Evolutionary conservation across 306 rosid species (phyloP).

Genomic region (Morella rubra): DNA sequence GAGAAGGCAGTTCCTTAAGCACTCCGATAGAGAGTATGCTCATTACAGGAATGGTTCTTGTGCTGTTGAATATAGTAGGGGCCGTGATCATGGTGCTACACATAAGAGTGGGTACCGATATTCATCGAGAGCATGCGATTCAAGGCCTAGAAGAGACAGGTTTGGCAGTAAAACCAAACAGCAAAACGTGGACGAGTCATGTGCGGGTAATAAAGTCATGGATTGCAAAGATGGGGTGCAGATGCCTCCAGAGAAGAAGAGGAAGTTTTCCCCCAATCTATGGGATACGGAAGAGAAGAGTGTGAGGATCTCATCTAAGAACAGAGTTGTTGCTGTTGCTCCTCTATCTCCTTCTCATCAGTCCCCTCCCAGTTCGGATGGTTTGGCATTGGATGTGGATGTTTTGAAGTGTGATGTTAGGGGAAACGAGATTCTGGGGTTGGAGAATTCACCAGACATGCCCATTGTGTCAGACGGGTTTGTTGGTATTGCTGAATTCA

Average conservation of each 20-base stretch:
- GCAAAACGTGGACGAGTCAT: conserved; percentile 33
- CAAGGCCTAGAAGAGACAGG: conserved; percentile 15
- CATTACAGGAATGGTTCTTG: conserved; percentile 24
- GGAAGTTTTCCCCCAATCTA: conserved; percentile 64
- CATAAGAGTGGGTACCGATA: conserved; percentile 14
- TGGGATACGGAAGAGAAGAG: conserved; percentile 58
- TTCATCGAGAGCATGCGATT: conserved; percentile 6
- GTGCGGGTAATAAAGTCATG: conserved; percentile 2
- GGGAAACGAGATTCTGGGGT: conserved; percentile 8
- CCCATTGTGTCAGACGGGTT: conserved; percentile 15
- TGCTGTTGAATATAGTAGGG: conserved; percentile 11
- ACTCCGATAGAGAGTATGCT: conserved; percentile 38
- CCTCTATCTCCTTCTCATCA: conserved; percentile 16
- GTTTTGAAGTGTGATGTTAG: background rate
- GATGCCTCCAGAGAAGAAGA: conserved; percentile 49
- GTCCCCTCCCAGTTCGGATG: background rate
- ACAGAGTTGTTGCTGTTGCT: conserved; percentile 23
- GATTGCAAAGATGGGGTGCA: conserved; percentile 19
- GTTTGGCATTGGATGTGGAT: conserved; percentile 7
- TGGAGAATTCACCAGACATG: conserved; percentile 14
- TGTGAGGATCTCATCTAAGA: conserved; percentile 28
- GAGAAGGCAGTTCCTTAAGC: conserved; percentile 42
- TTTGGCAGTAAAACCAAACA: conserved; percentile 30
- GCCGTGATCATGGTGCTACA: conserved; percentile 7
- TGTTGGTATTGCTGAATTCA: conserved; percentile 1